These are phyloP conservation scores for Exophiala lecanii-corni DNA, from an alignment of 2,329 filamentous ascomycete species.

Conservation along the genomic window DNA sequence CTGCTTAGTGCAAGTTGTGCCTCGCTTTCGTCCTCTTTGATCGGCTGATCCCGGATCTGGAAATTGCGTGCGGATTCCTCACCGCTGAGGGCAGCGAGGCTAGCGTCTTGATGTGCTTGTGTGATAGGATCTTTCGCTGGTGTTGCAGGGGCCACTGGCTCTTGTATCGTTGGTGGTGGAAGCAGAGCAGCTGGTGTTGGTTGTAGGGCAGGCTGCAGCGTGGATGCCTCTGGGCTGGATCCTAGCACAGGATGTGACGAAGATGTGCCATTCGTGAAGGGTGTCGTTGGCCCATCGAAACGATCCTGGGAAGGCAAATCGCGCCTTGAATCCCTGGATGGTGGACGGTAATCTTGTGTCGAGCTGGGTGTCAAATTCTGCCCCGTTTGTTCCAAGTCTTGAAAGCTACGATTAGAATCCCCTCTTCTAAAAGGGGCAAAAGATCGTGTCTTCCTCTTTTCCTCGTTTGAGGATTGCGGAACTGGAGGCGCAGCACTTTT, in stretches of 20 bases:
- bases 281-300: constrained; percentile 7
- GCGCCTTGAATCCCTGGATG: constrained; percentile 8
- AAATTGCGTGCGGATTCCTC: constrained; percentile 44
- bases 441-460: constrained; percentile 37
- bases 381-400: constrained; percentile 27
- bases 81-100: constrained; percentile 11
- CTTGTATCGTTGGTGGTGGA: constrained; percentile 8
- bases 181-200: constrained; percentile 7
- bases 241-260: constrained; percentile 10
- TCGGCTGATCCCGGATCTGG: constrained; percentile 46
- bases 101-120: constrained; percentile 38
- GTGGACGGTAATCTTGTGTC: constrained; percentile 14
- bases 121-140: constrained; percentile 10
- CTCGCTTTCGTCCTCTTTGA: constrained; percentile 46
- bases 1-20: constrained; percentile 46
- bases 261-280: constrained; percentile 14
- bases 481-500: constrained; percentile 40
- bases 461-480: constrained; percentile 33
- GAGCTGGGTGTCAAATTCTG: constrained; percentile 25
- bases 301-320: constrained; percentile 8
- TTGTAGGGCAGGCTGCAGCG: constrained; percentile 11
- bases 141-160: constrained; percentile 7
- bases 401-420: constrained; percentile 35
- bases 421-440: constrained; percentile 40
- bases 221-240: constrained; percentile 8